Evolutionary conservation across 176 grass and related monocot genomes (phyloP).

Genomic region (maize (Zea mays)): DNA sequence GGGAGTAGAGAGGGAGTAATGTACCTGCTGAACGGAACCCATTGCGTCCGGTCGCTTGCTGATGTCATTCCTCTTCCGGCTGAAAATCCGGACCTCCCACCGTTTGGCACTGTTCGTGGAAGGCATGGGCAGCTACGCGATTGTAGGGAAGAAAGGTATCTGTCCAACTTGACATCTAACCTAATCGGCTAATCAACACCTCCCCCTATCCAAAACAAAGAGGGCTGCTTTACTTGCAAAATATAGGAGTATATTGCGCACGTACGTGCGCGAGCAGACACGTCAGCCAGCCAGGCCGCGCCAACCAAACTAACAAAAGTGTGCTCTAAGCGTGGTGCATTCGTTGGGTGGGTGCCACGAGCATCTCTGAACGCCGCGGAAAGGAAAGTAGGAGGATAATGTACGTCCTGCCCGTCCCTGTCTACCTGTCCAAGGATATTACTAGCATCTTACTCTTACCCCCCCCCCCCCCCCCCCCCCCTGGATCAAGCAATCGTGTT

Average conservation of each 20-base stretch:
- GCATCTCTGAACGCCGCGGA: not conserved
- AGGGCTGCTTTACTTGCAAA: not conserved
- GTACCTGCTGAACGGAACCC: too few species aligned
- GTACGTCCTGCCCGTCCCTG: not conserved
- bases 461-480: constrained; percentile 17
- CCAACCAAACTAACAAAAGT: not conserved
- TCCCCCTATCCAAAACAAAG: not conserved
- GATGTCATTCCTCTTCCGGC: not conserved
- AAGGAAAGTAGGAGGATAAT: not conserved
- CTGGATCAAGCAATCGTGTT: constrained; percentile 6
- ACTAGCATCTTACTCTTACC: not conserved
- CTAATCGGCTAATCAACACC: constrained; percentile 10
- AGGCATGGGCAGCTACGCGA: not conserved
- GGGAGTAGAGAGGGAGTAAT: too few species aligned
- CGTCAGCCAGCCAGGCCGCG: not conserved
- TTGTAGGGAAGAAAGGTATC: not conserved
- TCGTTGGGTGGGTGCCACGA: not conserved
- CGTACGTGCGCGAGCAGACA: not conserved
- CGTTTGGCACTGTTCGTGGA: constrained; percentile 5
- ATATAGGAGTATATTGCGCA: not conserved
- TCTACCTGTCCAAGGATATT: not conserved
- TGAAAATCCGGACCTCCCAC: not conserved
- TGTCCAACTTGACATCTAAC: not conserved
- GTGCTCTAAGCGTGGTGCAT: not conserved
- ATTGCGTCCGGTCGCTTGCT: too few species aligned